Conservation (phyloP, 352 stramenopile species). For the Globisporangium lucens region DNA sequence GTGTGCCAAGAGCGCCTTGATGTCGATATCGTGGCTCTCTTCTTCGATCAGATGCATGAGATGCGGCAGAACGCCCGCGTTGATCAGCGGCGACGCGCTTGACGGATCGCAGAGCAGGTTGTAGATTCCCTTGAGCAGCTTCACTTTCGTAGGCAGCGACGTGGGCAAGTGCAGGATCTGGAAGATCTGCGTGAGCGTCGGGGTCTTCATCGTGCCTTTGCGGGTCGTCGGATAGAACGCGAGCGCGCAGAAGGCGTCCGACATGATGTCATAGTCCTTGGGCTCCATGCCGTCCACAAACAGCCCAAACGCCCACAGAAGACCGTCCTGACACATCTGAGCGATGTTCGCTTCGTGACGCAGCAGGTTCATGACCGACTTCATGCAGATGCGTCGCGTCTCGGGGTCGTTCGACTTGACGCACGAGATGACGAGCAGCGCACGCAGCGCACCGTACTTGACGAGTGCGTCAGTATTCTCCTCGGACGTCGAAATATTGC, state of each 20-base stretch:
- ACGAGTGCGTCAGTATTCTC: slow-evolving; percentile 89
- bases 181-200: slow-evolving; percentile 41
- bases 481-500: slow-evolving; percentile 90
- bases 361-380: slow-evolving; percentile 66
- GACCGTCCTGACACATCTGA: slow-evolving; percentile 60
- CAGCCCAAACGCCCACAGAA: slow-evolving; percentile 66
- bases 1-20: slow-evolving; percentile 22
- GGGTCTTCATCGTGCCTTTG: slow-evolving; percentile 38
- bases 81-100: slow-evolving; percentile 24
- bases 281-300: slow-evolving; percentile 55
- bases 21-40: slow-evolving; percentile 17
- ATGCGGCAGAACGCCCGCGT: slow-evolving; percentile 24
- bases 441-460: slow-evolving; percentile 84
- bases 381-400: slow-evolving; percentile 70
- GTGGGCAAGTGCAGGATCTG: slow-evolving; percentile 26
- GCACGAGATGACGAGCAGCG: slow-evolving; percentile 82
- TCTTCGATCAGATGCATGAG: slow-evolving; percentile 30
- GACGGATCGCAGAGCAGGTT: slow-evolving; percentile 47
- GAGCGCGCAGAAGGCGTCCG: slow-evolving; percentile 63
- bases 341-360: slow-evolving; percentile 42
- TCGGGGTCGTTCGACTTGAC: slow-evolving; percentile 80
- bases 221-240: slow-evolving; percentile 50
- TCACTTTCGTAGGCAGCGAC: slow-evolving; percentile 27
- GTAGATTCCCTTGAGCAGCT: slow-evolving; percentile 43
- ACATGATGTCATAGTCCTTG: slow-evolving; percentile 59